Base-by-base conservation (phyloP, 1,139 yeast genomes). In the Kodamaea arcana region DNA sequence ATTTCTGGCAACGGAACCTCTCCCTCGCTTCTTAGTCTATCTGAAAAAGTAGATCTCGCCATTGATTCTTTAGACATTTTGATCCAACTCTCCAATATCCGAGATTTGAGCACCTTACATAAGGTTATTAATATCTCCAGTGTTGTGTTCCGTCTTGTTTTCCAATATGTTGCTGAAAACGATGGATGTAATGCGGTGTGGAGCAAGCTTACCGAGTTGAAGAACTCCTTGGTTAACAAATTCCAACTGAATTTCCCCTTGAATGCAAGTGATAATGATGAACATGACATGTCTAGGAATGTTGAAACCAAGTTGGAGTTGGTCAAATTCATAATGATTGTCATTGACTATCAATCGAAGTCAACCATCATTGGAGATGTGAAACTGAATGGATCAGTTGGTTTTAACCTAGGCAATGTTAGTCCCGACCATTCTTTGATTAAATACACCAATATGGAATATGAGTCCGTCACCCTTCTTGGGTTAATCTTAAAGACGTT, bases 401-500 rank as follows among this genome's bases (percentile, higher is more conserved):
- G 44, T 9, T 74, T 80, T 31, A 81, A 85, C 15, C 62, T 85
- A 32, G 58, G 78, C 3, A 62, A 74, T 36, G 80, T 87, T 1
- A 75, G 76, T 16, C 66, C 77, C 2, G 69, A 66, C 37, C 97
- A 90, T 53, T 75, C 90, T 1, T 72, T 87, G 32, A 69, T 90
- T 33, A 75, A 75, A 40, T 67, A 64, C 35, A 55, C 65, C 29
- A 49, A 44, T 10, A 60, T 87, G 45, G 88, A 83, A 47, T 76
- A 83, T 7, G 95, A 90, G 55, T 83, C 92, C 0, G 72, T 71
- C 36, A 80, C 75, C 2, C 64, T 84, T 33, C 63, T 92, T 32
- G 95, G 87, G 45, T 58, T 78, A 32, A 56, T 90, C 26, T 61
- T 87, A 32, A 64, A 68, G 32, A 65, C 74, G 15, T 65, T 88